phyloP scores from a whole-genome alignment of 148 eudicot genomes.

The Nepenthes mirabilis region DNA sequence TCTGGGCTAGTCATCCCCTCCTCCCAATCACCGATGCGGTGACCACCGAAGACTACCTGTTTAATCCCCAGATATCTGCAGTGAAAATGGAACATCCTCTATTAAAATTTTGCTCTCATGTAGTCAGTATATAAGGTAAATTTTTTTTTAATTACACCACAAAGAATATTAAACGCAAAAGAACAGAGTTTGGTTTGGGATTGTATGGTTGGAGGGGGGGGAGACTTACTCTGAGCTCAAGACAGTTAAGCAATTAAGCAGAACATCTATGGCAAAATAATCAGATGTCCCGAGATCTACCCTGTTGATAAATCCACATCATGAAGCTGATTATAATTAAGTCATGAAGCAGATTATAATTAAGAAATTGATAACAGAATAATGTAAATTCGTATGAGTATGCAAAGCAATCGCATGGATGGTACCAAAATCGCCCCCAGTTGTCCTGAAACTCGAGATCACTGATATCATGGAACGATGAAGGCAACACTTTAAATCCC shows the following conservation, averaged over 20 bases:
- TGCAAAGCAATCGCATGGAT: slow-evolving; percentile 5
- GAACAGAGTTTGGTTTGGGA: background rate
- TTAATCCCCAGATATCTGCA: slow-evolving; percentile 80
- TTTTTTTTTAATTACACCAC: too few species aligned
- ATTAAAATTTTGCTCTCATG: background rate
- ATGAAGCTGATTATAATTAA: background rate
- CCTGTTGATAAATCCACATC: slow-evolving; percentile 33
- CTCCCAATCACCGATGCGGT: slow-evolving; percentile 86
- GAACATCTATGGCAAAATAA: slow-evolving; percentile 74
- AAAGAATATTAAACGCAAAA: background rate
- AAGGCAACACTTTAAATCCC: slow-evolving; percentile 68
- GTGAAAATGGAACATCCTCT: background rate
- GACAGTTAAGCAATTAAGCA: slow-evolving; percentile 82
- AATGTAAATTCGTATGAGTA: background rate
- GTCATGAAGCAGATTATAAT: background rate
- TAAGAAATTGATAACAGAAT: background rate
- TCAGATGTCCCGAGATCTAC: slow-evolving; percentile 94
- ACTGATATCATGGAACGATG: slow-evolving; percentile 89
- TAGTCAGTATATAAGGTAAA: too few species aligned
- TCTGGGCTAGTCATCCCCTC: slow-evolving; percentile 82
- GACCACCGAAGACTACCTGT: slow-evolving; percentile 90
- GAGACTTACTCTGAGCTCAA: slow-evolving; percentile 83
- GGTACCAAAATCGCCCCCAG: slow-evolving; percentile 94
- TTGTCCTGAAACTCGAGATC: slow-evolving; percentile 92
- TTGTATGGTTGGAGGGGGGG: background rate